A percentile compares a stretch with the other conserved stretches of the same genome.
These are phyloP conservation scores for Xylaria arbuscula DNA, from an alignment of 2,329 filamentous ascomycete species.

Conservation along the genomic window DNA sequence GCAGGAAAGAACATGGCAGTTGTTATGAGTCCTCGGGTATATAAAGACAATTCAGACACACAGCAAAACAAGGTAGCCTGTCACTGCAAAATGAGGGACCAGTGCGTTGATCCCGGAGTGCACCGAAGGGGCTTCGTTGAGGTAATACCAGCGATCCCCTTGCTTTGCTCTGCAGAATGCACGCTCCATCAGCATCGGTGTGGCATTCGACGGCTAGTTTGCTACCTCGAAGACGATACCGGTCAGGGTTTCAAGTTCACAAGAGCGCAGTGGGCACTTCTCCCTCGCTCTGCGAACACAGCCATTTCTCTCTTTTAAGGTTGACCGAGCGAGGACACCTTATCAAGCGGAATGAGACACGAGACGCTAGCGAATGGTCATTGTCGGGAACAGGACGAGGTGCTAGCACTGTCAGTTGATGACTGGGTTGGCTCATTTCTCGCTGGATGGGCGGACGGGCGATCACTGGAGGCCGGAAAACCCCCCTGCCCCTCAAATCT, in stretches of 20 bases:
- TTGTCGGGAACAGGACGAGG: conserved; percentile 5
- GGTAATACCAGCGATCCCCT: conserved; percentile 38
- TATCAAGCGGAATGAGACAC: conserved; percentile 21
- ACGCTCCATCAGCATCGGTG: conserved; percentile 17
- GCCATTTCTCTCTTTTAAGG: conserved; percentile 10
- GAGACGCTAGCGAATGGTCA: conserved; percentile 7
- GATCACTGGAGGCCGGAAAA: conserved; percentile 21
- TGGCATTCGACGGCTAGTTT: conserved; percentile 21
- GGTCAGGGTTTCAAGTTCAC: conserved; percentile 7
- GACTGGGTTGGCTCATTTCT: conserved; percentile 1
- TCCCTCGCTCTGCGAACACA: background rate
- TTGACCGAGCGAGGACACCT: conserved; percentile 6
- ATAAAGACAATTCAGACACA: conserved; percentile 20
- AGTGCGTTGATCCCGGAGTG: conserved; percentile 27
- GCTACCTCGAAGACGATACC: background rate
- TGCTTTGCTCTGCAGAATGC: conserved; percentile 26
- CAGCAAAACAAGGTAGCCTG: conserved; percentile 26
- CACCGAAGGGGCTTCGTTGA: conserved; percentile 32
- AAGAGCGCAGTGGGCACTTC: conserved; percentile 1
- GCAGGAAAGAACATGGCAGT: conserved; percentile 14
- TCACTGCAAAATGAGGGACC: conserved; percentile 23
- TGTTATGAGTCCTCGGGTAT: conserved; percentile 21
- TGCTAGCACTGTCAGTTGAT: conserved; percentile 18
- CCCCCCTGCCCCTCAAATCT: conserved; percentile 26
- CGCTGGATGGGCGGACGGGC: conserved; percentile 16